A percentile compares a stretch with the other conserved stretches of the same genome.
Evolutionary conservation across 2,329 filamentous ascomycete species (phyloP).

Genomic region (Pseudonectria buxi): DNA sequence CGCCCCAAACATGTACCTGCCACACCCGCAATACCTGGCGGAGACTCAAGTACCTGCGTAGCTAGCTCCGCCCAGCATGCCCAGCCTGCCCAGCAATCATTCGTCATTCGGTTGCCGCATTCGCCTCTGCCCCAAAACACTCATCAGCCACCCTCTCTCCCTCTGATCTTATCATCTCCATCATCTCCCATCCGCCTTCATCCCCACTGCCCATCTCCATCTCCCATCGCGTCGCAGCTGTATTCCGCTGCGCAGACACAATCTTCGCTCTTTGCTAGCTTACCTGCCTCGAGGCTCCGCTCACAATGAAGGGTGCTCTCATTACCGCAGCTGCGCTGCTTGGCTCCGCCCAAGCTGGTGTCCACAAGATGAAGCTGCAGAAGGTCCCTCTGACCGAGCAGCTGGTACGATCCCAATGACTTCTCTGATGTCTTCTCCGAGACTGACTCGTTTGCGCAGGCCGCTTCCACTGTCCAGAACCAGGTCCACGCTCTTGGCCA

Average conservation of each 20-base stretch:
- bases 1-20: no score
- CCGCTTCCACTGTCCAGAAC: conserved; percentile 68
- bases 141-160: conserved; percentile 7
- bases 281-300: conserved; percentile 18
- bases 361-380: conserved; percentile 97
- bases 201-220: not conserved
- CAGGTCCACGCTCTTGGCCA: conserved; percentile 81
- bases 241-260: conserved; percentile 1
- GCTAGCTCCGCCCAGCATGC: not conserved
- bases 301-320: conserved; percentile 78
- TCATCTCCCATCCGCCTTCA: conserved; percentile 2
- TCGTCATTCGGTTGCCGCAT: no score
- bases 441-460: conserved; percentile 39
- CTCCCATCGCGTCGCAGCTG: conserved; percentile 1
- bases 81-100: no score
- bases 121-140: not conserved
- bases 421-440: conserved; percentile 1
- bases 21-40: no score
- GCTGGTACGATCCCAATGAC: conserved; percentile 56
- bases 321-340: conserved; percentile 75
- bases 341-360: conserved; percentile 73
- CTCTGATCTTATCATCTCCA: conserved; percentile 9
- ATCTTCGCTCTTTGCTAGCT: conserved; percentile 3
- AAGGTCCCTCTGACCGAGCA: conserved; percentile 91
- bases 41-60: not conserved